These are phyloP conservation scores for Brettanomyces bruxellensis DNA, from an alignment of 805 yeast species.

Conservation along the genomic window DNA sequence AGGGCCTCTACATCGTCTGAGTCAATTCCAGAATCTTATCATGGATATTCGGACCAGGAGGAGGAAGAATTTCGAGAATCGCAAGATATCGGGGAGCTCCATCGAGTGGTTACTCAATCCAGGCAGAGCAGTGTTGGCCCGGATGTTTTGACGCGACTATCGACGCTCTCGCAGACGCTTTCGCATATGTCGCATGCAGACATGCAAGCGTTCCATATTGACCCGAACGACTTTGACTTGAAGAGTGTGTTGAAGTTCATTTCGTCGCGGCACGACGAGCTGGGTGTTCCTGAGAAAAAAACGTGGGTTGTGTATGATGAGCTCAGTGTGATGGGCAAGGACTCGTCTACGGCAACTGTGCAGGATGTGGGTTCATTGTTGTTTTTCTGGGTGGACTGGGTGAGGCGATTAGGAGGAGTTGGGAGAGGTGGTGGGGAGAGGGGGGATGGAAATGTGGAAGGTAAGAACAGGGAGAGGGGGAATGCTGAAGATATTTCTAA, in stretches of 20 bases:
- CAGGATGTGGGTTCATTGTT: conserved; percentile 37
- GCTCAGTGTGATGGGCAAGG: conserved; percentile 37
- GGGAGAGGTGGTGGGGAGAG: conserved; percentile 3
- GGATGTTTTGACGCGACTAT: conserved; percentile 13
- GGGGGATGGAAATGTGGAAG: too few species aligned
- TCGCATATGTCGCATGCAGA: conserved; percentile 14
- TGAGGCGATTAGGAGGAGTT: conserved; percentile 7
- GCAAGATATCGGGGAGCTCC: conserved; percentile 2
- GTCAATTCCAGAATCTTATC: not conserved
- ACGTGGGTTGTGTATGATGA: conserved; percentile 36
- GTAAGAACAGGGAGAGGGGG: conserved; percentile 2
- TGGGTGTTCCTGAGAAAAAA: conserved; percentile 32
- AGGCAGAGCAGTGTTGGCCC: conserved; percentile 3
- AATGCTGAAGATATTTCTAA: conserved; percentile 3
- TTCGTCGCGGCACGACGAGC: conserved; percentile 29
- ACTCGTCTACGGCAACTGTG: conserved; percentile 35
- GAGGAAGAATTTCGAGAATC: not conserved
- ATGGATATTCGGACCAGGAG: not conserved
- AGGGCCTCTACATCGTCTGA: too few species aligned
- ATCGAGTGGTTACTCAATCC: conserved; percentile 8
- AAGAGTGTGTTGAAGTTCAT: conserved; percentile 27
- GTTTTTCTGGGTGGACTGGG: conserved; percentile 14
- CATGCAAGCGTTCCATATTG: conserved; percentile 11
- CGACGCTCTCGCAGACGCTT: conserved; percentile 9
- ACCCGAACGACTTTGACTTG: conserved; percentile 31